Evolutionary conservation across 2,329 filamentous ascomycete genomes (phyloP), one percentile per base, ranked within the genome.

Genomic region (Penicillium crustosum): DNA sequence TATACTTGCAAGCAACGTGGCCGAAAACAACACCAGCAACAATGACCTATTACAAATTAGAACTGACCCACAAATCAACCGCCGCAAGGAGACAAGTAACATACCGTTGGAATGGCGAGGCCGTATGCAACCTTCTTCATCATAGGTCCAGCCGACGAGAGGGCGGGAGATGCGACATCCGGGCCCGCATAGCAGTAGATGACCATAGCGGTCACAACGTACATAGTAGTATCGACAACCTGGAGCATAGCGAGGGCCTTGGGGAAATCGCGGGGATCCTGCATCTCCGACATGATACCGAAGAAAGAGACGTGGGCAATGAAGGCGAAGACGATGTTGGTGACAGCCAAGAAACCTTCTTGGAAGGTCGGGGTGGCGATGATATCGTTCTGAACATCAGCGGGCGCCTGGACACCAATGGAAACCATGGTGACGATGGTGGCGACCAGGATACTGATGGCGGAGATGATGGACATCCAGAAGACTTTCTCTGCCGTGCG

Each of bases 301-400:
- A 88, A 88, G 76, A 88, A 89, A 61, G 83, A 85, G 12, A 86
- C 82, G 65, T 87, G 84, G 21, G 84, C 85, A 53, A 76, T 59
- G 75, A 87, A 90, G 56, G 88, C 87, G 59, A 90, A 84, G 55
- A 88, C 79, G 55, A 90, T 89, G 75, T 89, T 89, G 68, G 78
- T 80, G 53, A 87, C 79, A n/a, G 83, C 80, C 21, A 66, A 51
- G 58, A 66, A 66, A 23, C 48, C 64, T 15, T 66, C 55, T 31
- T 50, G 38, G 25, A 66, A 66, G 47, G 83, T 79, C 66, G 87
- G 86, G 27, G 76, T 81, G 6, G 72, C 69, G 7, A 72, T 70
- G 9, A 74, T 70, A 29, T 73, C 65, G 49, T 76, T 70, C n/a
- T 67, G 65, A 9, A 68, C 69, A 36, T 68, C 58, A 41, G 75